phyloP scores from a whole-genome alignment of 768 basidiomycete genomes.

The Austroboletus eburneus region DNA sequence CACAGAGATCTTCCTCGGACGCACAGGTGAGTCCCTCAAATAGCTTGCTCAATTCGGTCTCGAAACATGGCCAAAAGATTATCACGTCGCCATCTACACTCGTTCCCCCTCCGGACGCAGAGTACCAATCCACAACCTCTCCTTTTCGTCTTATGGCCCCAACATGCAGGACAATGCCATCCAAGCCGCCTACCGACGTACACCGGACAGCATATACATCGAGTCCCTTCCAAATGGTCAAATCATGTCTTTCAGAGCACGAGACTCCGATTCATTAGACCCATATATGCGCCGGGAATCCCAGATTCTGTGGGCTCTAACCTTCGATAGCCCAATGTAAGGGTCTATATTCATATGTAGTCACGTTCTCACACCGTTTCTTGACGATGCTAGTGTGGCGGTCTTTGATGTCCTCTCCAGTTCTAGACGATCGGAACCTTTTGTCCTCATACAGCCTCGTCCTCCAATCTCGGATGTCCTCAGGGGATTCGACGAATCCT shows the following conservation, averaged over 20 bases:
- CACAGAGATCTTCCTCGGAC: constrained; percentile 57
- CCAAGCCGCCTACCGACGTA: constrained; percentile 70
- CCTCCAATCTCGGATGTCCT: constrained; percentile 72
- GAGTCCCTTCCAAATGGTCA: constrained; percentile 78
- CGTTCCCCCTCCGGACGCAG: constrained; percentile 36
- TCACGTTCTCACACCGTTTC: background rate
- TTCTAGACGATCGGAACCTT: constrained; percentile 50
- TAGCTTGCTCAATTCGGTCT: background rate
- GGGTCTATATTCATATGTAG: constrained; percentile 19
- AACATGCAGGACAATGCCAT: constrained; percentile 78
- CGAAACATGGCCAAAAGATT: constrained; percentile 52
- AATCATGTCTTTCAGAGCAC: constrained; percentile 67
- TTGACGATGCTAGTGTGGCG: constrained; percentile 56
- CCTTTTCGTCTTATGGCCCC: constrained; percentile 90
- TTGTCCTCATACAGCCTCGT: constrained; percentile 85
- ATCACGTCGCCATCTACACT: constrained; percentile 81
- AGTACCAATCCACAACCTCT: constrained; percentile 69
- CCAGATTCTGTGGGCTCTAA: constrained; percentile 52
- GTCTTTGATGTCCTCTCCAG: constrained; percentile 70
- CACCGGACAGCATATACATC: constrained; percentile 76
- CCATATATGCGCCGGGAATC: constrained; percentile 32
- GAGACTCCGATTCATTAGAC: constrained; percentile 21
- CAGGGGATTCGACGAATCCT: constrained; percentile 38
- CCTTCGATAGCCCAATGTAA: constrained; percentile 67
- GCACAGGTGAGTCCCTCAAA: constrained; percentile 47